phyloP scores from a whole-genome alignment of 2,329 filamentous ascomycete species.

The Arthrobotrys sinensis region DNA sequence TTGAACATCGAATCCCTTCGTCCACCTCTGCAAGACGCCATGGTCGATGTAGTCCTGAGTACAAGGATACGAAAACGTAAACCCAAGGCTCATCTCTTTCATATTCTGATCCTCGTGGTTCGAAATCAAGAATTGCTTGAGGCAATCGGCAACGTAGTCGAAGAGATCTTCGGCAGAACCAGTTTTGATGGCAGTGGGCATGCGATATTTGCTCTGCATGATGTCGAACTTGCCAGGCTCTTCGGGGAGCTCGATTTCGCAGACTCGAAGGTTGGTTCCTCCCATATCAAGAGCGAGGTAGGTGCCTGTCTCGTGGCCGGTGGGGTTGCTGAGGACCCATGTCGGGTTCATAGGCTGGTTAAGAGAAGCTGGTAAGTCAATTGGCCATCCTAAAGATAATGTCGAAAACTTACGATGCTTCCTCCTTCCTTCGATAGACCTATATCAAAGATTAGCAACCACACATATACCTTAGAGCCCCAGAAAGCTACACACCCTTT shows the following conservation, averaged over 20 bases:
- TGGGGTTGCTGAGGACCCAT: conserved; percentile 92
- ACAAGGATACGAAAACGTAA: conserved; percentile 96
- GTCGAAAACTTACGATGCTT: conserved; percentile 80
- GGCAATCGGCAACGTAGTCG: conserved; percentile 94
- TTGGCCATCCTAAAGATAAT: conserved; percentile 61
- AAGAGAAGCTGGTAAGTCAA: conserved; percentile 23
- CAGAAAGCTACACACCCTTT: conserved; percentile 75
- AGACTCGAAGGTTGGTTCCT: conserved; percentile 94
- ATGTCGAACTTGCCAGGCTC: conserved; percentile 93
- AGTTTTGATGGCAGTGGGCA: conserved; percentile 93
- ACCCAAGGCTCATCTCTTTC: conserved; percentile 83
- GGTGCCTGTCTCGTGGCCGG: conserved; percentile 87
- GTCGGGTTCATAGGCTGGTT: conserved; percentile 94
- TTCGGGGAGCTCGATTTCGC: conserved; percentile 89
- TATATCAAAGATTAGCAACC: conserved; percentile 66
- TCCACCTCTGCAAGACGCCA: conserved; percentile 93
- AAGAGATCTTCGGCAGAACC: conserved; percentile 88
- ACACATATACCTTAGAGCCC: background rate
- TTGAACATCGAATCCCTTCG: conserved; percentile 95
- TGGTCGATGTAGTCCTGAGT: conserved; percentile 95
- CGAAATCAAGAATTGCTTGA: conserved; percentile 89
- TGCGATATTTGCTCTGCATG: conserved; percentile 94
- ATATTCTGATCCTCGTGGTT: conserved; percentile 80
- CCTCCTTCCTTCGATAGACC: conserved; percentile 89
- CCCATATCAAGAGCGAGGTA: conserved; percentile 95